Base-by-base conservation (phyloP, 2,329 filamentous ascomycete species). In the Aspergillus sp. region DNA sequence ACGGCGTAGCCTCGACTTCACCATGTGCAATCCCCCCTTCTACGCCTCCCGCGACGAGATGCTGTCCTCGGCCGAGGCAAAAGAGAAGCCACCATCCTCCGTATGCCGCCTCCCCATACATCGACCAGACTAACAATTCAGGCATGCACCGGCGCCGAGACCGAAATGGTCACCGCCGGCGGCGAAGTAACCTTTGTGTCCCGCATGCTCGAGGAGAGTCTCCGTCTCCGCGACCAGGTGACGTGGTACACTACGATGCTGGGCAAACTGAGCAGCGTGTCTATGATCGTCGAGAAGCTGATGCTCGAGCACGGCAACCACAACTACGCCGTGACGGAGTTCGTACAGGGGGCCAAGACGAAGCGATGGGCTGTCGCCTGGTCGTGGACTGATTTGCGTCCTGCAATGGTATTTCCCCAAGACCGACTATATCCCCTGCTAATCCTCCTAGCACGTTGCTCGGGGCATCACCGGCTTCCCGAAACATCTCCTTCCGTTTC, bases 1-100 rank as follows among this genome's bases (percentile, higher is more conserved):
- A n/a, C n/a, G n/a, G n/a, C n/a, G n/a, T 7, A 68, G 65, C 3
- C 67, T 93, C 26, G 80, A 89, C 52, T 95, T 96, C 54, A 78
- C 75, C 37, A 93, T 96, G 78, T 89, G 82, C 42, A 98, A 98
- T 45, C 91, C 91, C 0, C 91, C 91, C 0, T 98, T 98, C 62
- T 96, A 95, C 64, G 59, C 68, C n/a, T 86, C 83, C 0, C 63
- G 72, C 3, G 60, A 69, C 4, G 86, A 93, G 31, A 74, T 95
- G 58, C 44, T 71, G 3, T 61, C 66, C 3, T 80, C 80, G 1
- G 80, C 83, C 0, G 57, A 66, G 11, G 59, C 69, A 24, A 94
- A 95, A 56, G 60, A 69, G 3, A 68, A 71, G 0, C 77, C 77
- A 0, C 82, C 88, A 0, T 74, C 74, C 35, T 81, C 82, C 0